Conservation (phyloP, 257 asterid species). For the Salvia rosmarinus region DNA sequence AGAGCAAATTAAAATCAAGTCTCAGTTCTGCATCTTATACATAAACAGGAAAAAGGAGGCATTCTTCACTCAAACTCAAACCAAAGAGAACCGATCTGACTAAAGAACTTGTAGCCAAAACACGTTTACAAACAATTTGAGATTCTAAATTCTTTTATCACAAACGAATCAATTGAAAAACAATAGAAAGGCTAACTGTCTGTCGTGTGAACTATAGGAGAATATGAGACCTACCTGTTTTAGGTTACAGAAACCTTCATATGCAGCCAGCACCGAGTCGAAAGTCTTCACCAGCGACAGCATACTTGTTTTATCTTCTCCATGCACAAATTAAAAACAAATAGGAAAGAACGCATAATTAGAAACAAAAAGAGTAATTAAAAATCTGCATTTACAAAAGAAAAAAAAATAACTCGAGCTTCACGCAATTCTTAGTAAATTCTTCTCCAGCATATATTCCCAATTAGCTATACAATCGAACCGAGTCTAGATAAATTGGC, state of each 20-base stretch:
- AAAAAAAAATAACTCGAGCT: neutral
- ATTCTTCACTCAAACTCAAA: neutral
- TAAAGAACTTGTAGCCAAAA: neutral
- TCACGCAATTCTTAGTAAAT: neutral
- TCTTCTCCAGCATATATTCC: slow-evolving; percentile 9
- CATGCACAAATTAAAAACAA: slow-evolving; percentile 13
- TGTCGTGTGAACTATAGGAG: neutral
- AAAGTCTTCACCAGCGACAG: slow-evolving; percentile 69
- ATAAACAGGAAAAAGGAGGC: neutral
- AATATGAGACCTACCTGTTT: slow-evolving; percentile 61
- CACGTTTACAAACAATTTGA: neutral
- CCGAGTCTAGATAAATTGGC: neutral
- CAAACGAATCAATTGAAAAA: slow-evolving; percentile 12
- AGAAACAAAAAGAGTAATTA: slow-evolving; percentile 23
- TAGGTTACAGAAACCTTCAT: slow-evolving; percentile 82
- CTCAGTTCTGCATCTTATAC: slow-evolving; percentile 11
- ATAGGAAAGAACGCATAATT: slow-evolving; percentile 4
- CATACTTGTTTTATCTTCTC: slow-evolving; percentile 56
- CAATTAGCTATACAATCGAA: neutral
- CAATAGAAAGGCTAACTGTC: slow-evolving; percentile 14
- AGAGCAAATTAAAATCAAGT: slow-evolving; percentile 21
- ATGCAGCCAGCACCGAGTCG: slow-evolving; percentile 76
- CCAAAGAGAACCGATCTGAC: neutral
- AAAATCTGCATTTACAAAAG: slow-evolving; percentile 18
- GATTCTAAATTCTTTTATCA: neutral